Percentiles rank a stretch among this genome's conserved stretches.
Conservation (phyloP, 495 filamentous ascomycete genomes). For the Talaromyces adpressus region DNA sequence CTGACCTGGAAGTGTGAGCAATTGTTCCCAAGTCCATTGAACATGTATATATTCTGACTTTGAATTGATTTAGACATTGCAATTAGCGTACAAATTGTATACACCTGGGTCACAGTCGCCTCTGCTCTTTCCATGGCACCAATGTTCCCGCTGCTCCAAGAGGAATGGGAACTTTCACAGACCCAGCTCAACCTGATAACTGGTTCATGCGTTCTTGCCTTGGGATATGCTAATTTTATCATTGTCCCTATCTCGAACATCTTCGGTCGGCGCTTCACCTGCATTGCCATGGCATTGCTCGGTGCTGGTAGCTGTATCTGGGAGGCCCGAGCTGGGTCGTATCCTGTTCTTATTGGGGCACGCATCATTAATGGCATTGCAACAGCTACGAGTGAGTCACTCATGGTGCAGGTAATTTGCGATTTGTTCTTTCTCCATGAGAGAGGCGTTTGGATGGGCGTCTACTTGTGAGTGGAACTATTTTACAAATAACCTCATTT, state of each 20-base stretch:
- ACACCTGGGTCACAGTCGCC: conserved; percentile 42
- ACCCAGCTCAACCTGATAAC: conserved; percentile 41
- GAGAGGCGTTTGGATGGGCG: conserved; percentile 51
- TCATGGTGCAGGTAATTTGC: conserved; percentile 50
- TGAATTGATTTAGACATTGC: conserved; percentile 10
- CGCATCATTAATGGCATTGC: conserved; percentile 50
- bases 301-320: neutral
- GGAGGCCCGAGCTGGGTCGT: conserved; percentile 29
- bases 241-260: conserved; percentile 46
- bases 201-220: conserved; percentile 44
- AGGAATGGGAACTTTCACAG: conserved; percentile 37
- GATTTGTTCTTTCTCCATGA: conserved; percentile 61
- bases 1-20: neutral
- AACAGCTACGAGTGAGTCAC: conserved; percentile 38
- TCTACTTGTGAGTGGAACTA: conserved; percentile 37
- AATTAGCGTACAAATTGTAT: conserved; percentile 31
- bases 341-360: conserved; percentile 47
- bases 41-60: neutral
- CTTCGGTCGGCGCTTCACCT: conserved; percentile 47
- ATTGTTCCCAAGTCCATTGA: neutral
- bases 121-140: conserved; percentile 46
- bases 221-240: conserved; percentile 49
- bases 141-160: conserved; percentile 39
- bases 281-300: conserved; percentile 39
- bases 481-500: too few relatives aligned